Evolutionary conservation across 1,284 basidiomycete species (phyloP), one percentile per base, ranked within the genome.

Genomic region (Tetrapyrgos nigripes): DNA sequence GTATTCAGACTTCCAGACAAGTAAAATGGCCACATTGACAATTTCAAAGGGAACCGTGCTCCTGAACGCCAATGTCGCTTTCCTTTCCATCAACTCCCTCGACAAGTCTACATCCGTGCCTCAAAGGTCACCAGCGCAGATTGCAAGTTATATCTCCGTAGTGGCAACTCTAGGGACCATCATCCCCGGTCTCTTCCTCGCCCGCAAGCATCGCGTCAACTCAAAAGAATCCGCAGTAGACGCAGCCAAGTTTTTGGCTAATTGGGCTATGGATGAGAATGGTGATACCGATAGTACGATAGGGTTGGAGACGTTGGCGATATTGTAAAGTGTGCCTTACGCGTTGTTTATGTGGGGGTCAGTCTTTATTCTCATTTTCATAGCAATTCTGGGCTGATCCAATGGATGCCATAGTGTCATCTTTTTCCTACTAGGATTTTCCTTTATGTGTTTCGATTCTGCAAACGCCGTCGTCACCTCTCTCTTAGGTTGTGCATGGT

Each of bases 31-130:
- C n/a, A n/a, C n/a, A n/a, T n/a, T n/a, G n/a, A n/a, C n/a, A n/a
- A n/a, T n/a, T n/a, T n/a, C 31, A 17, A 27, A 79, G 79, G 68
- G 73, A 0, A 79, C 77, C 3, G 74, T 80, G 6, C 61, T 80
- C 59, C 64, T 80, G 8, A 76, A 73, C 55, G 73, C 73, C 8
- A 79, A 79, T 59, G 74, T 80, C 5, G 73, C 72, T 1, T 76
- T 79, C 53, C 67, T 79, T 4, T 70, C 75, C 1, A 75, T 78
- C 27, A 75, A 72, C 28, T 73, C 66, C 35, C 69, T 79, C 0
- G 70, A 73, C 55, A 50, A 53, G 9, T 68, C 66, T 13, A 68
- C 66, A 11, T 52, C 35, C n/a, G 48, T 54, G 0, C 33, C 69
- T 11, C 35, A 28, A 14, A 50, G 60, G n/a, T 74, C 73, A 2